Evolutionary conservation across 2,329 filamentous ascomycete species (phyloP).

Genomic region (Aureobasidium sp.): DNA sequence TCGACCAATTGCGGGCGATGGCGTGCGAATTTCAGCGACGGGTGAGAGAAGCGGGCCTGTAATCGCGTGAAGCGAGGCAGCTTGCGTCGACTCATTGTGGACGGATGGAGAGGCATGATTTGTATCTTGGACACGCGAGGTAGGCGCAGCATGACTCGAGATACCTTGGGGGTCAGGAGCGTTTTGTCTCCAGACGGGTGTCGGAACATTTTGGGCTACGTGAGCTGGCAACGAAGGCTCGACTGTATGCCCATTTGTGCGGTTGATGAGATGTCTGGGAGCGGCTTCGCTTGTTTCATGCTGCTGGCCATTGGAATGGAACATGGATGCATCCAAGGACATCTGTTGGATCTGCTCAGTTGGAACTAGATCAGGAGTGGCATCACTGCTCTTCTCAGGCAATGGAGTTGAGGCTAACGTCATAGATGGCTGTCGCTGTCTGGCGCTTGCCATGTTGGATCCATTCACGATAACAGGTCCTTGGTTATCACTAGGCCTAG

Average conservation of each 20-base stretch:
- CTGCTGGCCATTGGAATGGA: constrained; percentile 1
- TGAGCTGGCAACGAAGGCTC: background rate
- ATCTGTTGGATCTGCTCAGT: constrained; percentile 14
- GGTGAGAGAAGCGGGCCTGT: constrained; percentile 53
- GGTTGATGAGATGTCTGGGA: background rate
- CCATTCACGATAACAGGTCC: constrained; percentile 38
- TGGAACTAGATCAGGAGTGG: background rate
- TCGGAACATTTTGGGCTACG: constrained; percentile 1
- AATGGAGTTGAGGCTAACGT: background rate
- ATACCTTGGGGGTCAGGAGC: background rate
- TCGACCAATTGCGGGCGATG: constrained; percentile 57
- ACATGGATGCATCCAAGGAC: constrained; percentile 3
- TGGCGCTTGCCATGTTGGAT: constrained; percentile 22
- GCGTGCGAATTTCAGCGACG: constrained; percentile 65
- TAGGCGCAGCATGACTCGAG: background rate
- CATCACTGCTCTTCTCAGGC: background rate
- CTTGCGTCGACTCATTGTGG: background rate
- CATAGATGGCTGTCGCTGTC: constrained; percentile 1
- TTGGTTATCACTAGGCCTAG: constrained; percentile 17
- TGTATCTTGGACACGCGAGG: background rate
- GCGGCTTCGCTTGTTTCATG: background rate
- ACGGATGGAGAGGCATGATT: background rate
- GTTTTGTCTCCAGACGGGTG: constrained; percentile 1
- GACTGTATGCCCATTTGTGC: background rate
- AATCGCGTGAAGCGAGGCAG: background rate